Evolutionary conservation across 768 basidiomycete genomes (phyloP), one percentile per base, ranked within the genome.

Genomic region (Russula compacta): DNA sequence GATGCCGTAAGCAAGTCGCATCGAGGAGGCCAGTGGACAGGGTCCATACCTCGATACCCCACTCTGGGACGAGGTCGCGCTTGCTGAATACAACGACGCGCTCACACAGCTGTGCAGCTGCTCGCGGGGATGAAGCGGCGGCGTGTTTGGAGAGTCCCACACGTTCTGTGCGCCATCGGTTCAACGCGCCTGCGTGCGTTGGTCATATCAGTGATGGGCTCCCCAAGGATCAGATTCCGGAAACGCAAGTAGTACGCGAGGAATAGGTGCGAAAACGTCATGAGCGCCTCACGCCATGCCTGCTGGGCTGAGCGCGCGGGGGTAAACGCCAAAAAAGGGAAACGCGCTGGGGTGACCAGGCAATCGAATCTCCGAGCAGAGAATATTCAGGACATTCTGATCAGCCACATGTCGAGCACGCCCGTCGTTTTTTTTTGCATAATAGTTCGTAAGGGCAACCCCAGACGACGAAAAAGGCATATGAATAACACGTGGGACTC

Each of bases 51-150:
- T 90, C 82, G 67, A 94, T 80, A 39, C 93, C 94, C 84, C 89
- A 89, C 67, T 82, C 78, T 44, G 94, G 84, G 9, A 95, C 93
- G 55, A 98, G 77, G 74, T 98, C 97, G 44, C 88, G 81, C 76
- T 98, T 98, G 69, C 92, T 95, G 64, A 98, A 80, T 11, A 98
- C 89, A 47, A 99, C 83, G 38, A 98, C 80, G 58, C 89, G 87
- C 73, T 95, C 89, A 68, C 90, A 90, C 53, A 83, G 71, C 24
- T 62, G 63, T 8, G 68, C 67, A 29, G 49, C 39, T 6, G 66
- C 53, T 19, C 36, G 59, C 36, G 36, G 61, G n/a, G 66, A 59
- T 55, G 53, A 35, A 35, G 58, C 44, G 12, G 51, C 33, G 21
- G 66, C 66, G 12, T 59, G 54, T 48, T 64, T 52, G 21, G 66